Percentiles rank a stretch among this genome's conserved stretches.
These are phyloP conservation scores for Sistotremastrum suecicum DNA, from an alignment of 768 basidiomycete genomes.

Conservation along the genomic window DNA sequence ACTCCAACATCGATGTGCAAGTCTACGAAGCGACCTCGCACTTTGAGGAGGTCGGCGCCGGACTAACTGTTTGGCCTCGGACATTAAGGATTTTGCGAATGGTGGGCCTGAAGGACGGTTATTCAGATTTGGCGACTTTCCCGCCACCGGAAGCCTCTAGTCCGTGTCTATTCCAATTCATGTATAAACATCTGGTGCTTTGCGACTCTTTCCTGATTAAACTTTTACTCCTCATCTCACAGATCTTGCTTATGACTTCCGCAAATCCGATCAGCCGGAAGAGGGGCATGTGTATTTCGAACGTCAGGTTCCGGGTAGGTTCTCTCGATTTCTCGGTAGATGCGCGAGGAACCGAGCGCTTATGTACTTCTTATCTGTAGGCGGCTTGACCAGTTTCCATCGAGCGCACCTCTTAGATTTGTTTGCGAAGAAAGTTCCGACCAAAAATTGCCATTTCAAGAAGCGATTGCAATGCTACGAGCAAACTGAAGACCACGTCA, in stretches of 20 bases:
- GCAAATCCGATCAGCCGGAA: constrained; percentile 25
- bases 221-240: not conserved
- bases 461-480: constrained; percentile 16
- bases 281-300: constrained; percentile 14
- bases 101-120: constrained; percentile 13
- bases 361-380: not conserved
- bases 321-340: not conserved
- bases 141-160: constrained; percentile 9
- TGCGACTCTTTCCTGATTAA: not conserved
- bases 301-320: constrained; percentile 14
- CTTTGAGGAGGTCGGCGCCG: constrained; percentile 37
- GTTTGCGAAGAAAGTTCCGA: constrained; percentile 20
- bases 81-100: constrained; percentile 15
- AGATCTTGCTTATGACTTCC: constrained; percentile 33
- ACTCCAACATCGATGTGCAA: constrained; percentile 13
- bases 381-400: constrained; percentile 27
- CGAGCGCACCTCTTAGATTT: constrained; percentile 34
- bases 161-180: constrained; percentile 5
- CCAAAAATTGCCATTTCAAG: constrained; percentile 15
- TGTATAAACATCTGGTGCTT: not conserved
- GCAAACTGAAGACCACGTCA: not conserved
- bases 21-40: constrained; percentile 23
- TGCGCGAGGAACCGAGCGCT: not conserved
- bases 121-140: constrained; percentile 12
- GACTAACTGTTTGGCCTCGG: constrained; percentile 18